Percentiles rank a stretch among this genome's conserved stretches.
Conservation (phyloP, 2,329 filamentous ascomycete genomes). For the Arachnopeziza araneosa region DNA sequence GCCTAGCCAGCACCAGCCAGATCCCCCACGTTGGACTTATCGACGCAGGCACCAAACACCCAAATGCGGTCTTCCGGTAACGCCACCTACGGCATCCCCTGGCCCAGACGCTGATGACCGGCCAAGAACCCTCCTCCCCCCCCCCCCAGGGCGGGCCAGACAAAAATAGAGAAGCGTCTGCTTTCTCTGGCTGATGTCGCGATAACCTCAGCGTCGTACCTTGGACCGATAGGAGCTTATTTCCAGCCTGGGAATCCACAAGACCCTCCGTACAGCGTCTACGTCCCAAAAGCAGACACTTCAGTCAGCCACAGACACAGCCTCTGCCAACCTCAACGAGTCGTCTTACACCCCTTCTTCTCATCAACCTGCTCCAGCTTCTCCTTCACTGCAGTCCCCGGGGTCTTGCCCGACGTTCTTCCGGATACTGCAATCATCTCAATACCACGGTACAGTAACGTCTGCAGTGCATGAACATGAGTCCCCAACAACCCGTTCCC, state of each 20-base stretch:
- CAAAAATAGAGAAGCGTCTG: not conserved
- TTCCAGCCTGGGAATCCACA: not conserved
- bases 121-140: not conserved
- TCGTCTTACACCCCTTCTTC: too few species aligned
- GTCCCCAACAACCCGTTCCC: not conserved
- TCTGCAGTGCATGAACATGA: not conserved
- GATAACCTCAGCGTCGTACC: not conserved
- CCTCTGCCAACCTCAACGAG: too few species aligned
- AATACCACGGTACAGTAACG: too few species aligned
- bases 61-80: not conserved
- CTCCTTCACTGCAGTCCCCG: not conserved
- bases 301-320: not conserved
- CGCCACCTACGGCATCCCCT: not conserved
- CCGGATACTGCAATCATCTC: not conserved
- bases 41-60: not conserved
- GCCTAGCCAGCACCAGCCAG: not conserved
- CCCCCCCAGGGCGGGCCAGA: too few species aligned
- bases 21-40: not conserved
- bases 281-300: not conserved
- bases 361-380: too few species aligned
- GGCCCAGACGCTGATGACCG: not conserved
- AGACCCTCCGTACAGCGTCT: not conserved
- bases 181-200: not conserved
- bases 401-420: not conserved
- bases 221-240: not conserved